Base-by-base conservation (phyloP, 495 filamentous ascomycete genomes). In the Annulohypoxylon moriforme region DNA sequence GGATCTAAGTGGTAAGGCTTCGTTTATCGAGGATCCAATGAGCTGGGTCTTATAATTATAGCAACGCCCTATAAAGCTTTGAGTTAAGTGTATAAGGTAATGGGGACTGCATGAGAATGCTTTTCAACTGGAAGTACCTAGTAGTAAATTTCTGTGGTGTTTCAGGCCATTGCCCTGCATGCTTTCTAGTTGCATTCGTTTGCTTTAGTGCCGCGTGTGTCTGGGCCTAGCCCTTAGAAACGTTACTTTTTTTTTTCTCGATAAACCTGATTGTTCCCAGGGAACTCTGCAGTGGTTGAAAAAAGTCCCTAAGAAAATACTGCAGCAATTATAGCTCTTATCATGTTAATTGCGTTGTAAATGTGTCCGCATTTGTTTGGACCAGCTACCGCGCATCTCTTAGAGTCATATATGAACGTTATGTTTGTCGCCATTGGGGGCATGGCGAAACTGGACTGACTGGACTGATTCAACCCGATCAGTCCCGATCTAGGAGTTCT, bases 91-190 rank as follows among this genome's bases (percentile, higher is more conserved):
- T 44, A 20, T 38, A 46, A 66, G 29, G 47, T 31, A 20, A 38
- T 47, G 46, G 31, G 47, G 38, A 55, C 56, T 18, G 40, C 55
- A 31, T 33, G 22, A 46, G 20, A 52, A 14, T 59, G 52, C 24
- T 14, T n/a, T n/a, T 58, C 24, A 38, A 42, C 47, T 66, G 31
- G 34, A 42, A 49, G 27, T 29, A 29, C 27, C 27, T 29, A 40
- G 36, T 40, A 40, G 49, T 20, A 18, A 34, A 57, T 52, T 59
- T 42, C 34, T 36, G 40, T 50, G 40, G 40, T 63, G 71, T 73
- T 69, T 73, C 71, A 73, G 62, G 25, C 56, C 59, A n/a, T 63
- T 20, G 27, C 65, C 71, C 64, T 72, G 69, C 70, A 73, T 69
- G 53, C 58, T 59, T 52, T 57, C 25, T 47, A 59, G 66, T 63